Evolutionary conservation across 129 eudicot genomes (phyloP), one percentile per base, ranked within the genome.

Genomic region (Escallonia herrerae): DNA sequence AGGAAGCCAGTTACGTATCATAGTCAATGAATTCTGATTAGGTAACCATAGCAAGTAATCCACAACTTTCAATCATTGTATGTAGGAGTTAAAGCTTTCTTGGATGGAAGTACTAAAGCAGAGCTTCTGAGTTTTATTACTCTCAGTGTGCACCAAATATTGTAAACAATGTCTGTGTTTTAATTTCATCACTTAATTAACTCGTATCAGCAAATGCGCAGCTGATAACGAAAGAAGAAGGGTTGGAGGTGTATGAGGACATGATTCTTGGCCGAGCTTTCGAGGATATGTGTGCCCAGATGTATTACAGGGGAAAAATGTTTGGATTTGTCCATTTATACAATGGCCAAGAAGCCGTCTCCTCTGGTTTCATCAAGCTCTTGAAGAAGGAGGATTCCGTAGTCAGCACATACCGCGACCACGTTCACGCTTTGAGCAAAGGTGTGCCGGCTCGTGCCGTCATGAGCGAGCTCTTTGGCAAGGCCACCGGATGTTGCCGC

Each of bases 391-490:
- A 72, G 49, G 95, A 86, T 54, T 71, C 78, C 47, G 86, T 86
- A 7, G 89, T 86, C 6, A 82, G 86, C 63, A 86, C 89, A 2
- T 86, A 86, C 58, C 74, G 89, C 5, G 95, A 86, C 72, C 95
- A 86, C 40, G 86, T 86, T 57, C 95, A 82, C 45, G 89, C 95
- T 15, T 59, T 86, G 68, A 86, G 89, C 86, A 86, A 86, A 60
- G 95, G 95, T 1, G 86, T 82, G 55, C 80, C 89, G n/a, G 89
- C 89, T 50, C 78, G 86, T 4, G 67, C 68, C 47, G 86, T 86
- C 73, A 86, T 86, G 95, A 80, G 89, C 7, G 95, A 86, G 84
- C 89, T 86, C 58, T 86, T 79, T 43, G 95, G 95, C n/a, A 82
- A 80, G 80, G 66, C 83, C 44, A 86, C 95, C 3, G 95, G 95